Base-by-base conservation (phyloP, 305 asterid genomes). In the Fraxinus angustifolia region DNA sequence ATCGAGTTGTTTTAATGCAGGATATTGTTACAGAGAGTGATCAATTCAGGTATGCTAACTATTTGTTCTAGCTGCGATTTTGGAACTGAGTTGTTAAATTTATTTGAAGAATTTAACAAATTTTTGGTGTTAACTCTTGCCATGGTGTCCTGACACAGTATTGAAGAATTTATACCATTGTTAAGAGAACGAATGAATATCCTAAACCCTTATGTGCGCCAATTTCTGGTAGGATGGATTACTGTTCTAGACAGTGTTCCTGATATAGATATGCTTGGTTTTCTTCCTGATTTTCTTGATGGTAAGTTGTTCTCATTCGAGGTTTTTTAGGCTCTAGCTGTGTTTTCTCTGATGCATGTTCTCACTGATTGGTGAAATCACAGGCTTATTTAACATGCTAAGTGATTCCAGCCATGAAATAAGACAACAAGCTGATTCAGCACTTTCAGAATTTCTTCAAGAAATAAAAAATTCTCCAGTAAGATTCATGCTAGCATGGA, bases 371-470 rank as follows among this genome's bases (percentile, higher is more conserved):
- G 45, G 76, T 87, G 79, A 83, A 60, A 78, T 86, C 82, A 84
- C 92, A 96, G 99, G 99, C 62, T 91, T 96, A 86, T 96, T 96
- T 83, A 96, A 94, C 88, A 96, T 96, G 99, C 89, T 96, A 74
- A 96, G 99, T 78, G 99, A 97, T 91, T 84, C 94, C 79, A 97
- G 99, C 90, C 98, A 91, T 83, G 98, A 97, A 87, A 97, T 94
- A 91, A 92, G 99, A 86, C 99, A 97, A 81, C 99, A 97, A 91
- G 98, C 98, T 79, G 99, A 97, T 93, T 97, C 98, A n/a, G 99
- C 99, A 56, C 99, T 97, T 84, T 91, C 97, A 75, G 99, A 97
- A 82, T 94, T 97, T 91, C 97, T 97, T 83, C 98, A 93, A 91
- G 99, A 97, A 90, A 97, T 97, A 80, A 94, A 94, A 84, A 94